A percentile compares a stretch with the other conserved stretches of the same genome.
phyloP scores from a whole-genome alignment of 1,284 basidiomycete species.

The Mycosarcoma mackinlayi region DNA sequence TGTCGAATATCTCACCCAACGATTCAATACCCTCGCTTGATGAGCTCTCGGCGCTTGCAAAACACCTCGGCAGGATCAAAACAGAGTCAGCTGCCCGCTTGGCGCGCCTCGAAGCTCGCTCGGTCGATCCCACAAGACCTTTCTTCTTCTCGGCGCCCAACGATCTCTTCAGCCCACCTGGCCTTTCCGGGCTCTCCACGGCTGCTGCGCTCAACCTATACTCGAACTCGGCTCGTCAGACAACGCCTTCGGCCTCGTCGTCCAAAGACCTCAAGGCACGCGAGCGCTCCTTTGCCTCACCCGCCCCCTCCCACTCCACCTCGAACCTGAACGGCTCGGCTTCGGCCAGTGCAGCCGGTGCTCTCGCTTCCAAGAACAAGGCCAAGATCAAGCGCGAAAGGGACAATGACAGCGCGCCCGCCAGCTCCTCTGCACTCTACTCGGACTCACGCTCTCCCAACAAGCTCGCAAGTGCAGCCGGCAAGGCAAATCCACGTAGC shows the following conservation, averaged over 20 bases:
- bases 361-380: conserved; percentile 28
- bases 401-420: conserved; percentile 38
- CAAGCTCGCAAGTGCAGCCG: conserved; percentile 17
- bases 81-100: conserved; percentile 36
- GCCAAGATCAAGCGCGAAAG: conserved; percentile 49
- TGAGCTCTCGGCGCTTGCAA: conserved; percentile 43
- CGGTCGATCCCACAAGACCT: conserved; percentile 27
- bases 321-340: conserved; percentile 22
- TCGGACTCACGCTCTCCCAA: conserved; percentile 26
- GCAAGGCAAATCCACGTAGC: conserved; percentile 36
- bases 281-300: conserved; percentile 42
- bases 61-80: conserved; percentile 39
- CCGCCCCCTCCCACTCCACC: conserved; percentile 21
- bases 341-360: neutral
- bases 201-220: conserved; percentile 29
- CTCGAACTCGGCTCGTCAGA: conserved; percentile 27
- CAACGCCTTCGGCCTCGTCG: conserved; percentile 13
- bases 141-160: conserved; percentile 41
- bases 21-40: conserved; percentile 50
- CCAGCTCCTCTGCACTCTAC: conserved; percentile 26
- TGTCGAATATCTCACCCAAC: conserved; percentile 38
- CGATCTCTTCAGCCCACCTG: conserved; percentile 44
- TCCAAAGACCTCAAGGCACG: conserved; percentile 32
- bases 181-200: conserved; percentile 29
- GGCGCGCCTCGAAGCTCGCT: conserved; percentile 33